phyloP scores from a whole-genome alignment of 441 rosid species.

The Omphalea diandra region DNA sequence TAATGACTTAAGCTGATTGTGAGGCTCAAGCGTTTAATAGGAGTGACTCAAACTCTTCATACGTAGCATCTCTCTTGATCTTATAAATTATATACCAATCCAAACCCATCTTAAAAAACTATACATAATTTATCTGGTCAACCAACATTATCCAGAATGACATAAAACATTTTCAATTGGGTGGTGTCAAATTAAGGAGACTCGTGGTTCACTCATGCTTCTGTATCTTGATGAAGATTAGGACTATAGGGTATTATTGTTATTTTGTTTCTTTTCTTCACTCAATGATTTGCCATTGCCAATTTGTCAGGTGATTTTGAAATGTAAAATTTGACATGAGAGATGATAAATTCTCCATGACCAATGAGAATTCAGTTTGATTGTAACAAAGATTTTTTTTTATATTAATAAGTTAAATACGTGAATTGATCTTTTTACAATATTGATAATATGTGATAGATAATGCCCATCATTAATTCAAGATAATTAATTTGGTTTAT shows the following conservation, averaged over 20 bases:
- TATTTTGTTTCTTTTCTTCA: background rate
- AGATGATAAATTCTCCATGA: background rate
- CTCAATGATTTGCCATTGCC: background rate
- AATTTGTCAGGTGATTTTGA: background rate
- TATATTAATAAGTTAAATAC: too few relatives aligned
- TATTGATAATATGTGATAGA: too few relatives aligned
- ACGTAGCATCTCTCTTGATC: constrained; percentile 42
- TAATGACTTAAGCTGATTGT: background rate
- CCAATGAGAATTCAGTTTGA: background rate
- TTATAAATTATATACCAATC: constrained; percentile 16
- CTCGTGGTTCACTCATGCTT: constrained; percentile 18
- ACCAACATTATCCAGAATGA: constrained; percentile 11
- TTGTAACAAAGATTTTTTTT: too few relatives aligned
- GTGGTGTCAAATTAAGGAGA: constrained; percentile 22
- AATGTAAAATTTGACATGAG: background rate
- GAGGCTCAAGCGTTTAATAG: background rate
- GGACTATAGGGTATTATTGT: background rate
- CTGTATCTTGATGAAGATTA: background rate
- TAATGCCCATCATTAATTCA: too few relatives aligned
- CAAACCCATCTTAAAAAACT: background rate
- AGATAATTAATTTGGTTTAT: too few relatives aligned
- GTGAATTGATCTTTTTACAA: too few relatives aligned
- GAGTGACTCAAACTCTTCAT: constrained; percentile 29
- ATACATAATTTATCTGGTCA: constrained; percentile 7
- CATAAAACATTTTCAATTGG: background rate